Base-by-base conservation (phyloP, 495 filamentous ascomycete genomes). In the Aspergillus nidulans region DNA sequence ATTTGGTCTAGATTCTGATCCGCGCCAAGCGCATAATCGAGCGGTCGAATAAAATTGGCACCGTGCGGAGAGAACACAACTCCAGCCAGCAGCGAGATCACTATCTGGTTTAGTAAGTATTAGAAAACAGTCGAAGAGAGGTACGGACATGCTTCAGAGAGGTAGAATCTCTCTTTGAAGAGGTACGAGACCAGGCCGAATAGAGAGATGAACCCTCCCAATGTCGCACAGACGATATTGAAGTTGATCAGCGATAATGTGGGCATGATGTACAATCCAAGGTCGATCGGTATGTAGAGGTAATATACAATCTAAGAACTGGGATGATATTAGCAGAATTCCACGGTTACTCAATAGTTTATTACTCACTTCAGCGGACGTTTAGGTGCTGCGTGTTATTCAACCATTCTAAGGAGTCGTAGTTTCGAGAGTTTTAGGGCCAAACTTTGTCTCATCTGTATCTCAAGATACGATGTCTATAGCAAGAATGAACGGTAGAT, bases 171-270 rank as follows among this genome's bases (percentile, higher is more conserved):
- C 72, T 96, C 91, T 64, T 96, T 96, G 69, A 86, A 79, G 10
- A 96, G 79, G 69, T 92, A 95, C 3, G 89, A 94, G 0, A 96
- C 90, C 34, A 96, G 75, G 8, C 88, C 90, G 65, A 95, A 97
- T 19, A 95, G 62, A 1, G 88, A 90, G 40, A 97, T 85, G 72
- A 92, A 97, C 16, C 88, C 91, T 23, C 92, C 92, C 12, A 96
- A 71, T 9, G 87, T 84, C 53, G 88, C 85, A 63, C 89, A 85
- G 54, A 90, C 83, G 55, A 95, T 89, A 67, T 96, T 95, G 79
- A 96, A 96, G 68, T 95, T 91, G 63, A 81, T 86, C 41, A 90
- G 59, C 6, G 78, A 80, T 49, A 95, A 74, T 41, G 86, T 89
- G 48, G 91, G 91, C 91, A 96, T 96, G 34, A 20, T 43, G 38